Base-by-base conservation (phyloP, 139 green algal genomes). In the Nannochloris sp. region DNA sequence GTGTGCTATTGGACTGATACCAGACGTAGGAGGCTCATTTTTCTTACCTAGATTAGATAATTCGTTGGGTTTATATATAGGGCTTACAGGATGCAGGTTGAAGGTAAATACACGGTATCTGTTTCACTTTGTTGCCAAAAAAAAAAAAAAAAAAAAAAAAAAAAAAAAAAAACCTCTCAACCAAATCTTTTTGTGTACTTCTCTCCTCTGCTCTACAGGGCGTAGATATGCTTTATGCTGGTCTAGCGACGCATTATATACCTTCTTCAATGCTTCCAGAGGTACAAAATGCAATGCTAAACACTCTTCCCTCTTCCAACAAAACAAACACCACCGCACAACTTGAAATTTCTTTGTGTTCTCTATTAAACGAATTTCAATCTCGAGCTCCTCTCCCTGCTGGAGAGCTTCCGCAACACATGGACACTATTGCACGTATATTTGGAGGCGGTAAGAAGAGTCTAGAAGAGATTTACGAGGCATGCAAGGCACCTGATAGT, bases 1-100 rank as follows among this genome's bases (percentile, higher is more conserved):
- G 78, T 85, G 71, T 24, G 88, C 72, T 54, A 97, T 99, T 32
- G 93, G 93, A 0, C 79, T 99, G n/a, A 95, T 95, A 65, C 89
- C 91, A 2, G 93, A 99, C 60, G 81, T 99, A 0, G 93, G 93
- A 6, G 85, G 80, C 2, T 89, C 85, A 3, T 83, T 79, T 62
- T 96, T 97, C 66, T 84, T 97, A 45, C 65, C 73, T 1, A 60
- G 67, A 15, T 74, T 93, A 46, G 79, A 70, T 0, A 74, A 77
- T 14, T 59, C 75, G 34, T 36, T 95, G 58, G 91, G 89, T 6
- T 51, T 81, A 6, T 95, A 88, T 62, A 72, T 97, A 33, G 90
- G 74, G 0, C 74, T 96, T 19, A 95, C 89, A 9, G 90, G 90
- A 15, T 67, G 76, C 19, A 73, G 89, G 3, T 62, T 97, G 0